These are phyloP conservation scores for Coemansia sp. DNA, from an alignment of 192 early-diverging fungal genomes.

Conservation along the genomic window DNA sequence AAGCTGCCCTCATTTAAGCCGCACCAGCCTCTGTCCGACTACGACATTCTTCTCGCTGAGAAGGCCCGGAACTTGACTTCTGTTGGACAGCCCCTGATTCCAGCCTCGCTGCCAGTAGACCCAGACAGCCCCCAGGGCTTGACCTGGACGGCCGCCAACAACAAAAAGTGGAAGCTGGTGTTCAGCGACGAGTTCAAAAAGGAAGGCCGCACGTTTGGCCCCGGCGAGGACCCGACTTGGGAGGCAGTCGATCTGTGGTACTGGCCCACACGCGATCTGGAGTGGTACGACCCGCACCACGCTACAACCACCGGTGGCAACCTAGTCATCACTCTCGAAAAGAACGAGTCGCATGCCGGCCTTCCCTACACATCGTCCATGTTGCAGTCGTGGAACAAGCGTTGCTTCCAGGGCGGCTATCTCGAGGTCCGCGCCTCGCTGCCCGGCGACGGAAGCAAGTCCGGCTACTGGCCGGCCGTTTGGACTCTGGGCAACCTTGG, in stretches of 20 bases:
- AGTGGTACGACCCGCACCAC: slow-evolving; percentile 57
- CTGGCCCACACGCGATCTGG: slow-evolving; percentile 55
- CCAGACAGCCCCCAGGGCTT: slow-evolving; percentile 40
- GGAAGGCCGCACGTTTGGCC: slow-evolving; percentile 53
- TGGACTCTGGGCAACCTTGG: slow-evolving; percentile 62
- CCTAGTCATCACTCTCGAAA: slow-evolving; percentile 51
- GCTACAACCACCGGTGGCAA: slow-evolving; percentile 51
- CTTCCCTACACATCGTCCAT: slow-evolving; percentile 57
- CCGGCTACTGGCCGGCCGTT: slow-evolving; percentile 58
- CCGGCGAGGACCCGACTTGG: slow-evolving; percentile 56
- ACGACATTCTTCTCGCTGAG: slow-evolving; percentile 27
- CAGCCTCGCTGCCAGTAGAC: slow-evolving; percentile 43
- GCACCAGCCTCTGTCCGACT: slow-evolving; percentile 27
- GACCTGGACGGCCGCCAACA: slow-evolving; percentile 43
- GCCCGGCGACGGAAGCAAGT: slow-evolving; percentile 46
- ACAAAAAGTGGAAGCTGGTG: slow-evolving; percentile 53
- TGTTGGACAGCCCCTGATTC: slow-evolving; percentile 40
- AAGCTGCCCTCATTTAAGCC: slow-evolving; percentile 11
- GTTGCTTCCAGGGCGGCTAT: slow-evolving; percentile 61
- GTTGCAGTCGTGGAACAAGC: slow-evolving; percentile 65
- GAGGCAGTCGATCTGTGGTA: slow-evolving; percentile 58
- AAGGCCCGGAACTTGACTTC: slow-evolving; percentile 27
- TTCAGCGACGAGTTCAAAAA: slow-evolving; percentile 62
- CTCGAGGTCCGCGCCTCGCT: slow-evolving; percentile 59
- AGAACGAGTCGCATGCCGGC: slow-evolving; percentile 42